Evolutionary conservation across 495 filamentous ascomycete genomes (phyloP), one percentile per base, ranked within the genome.

Genomic region (Neurospora sp.): DNA sequence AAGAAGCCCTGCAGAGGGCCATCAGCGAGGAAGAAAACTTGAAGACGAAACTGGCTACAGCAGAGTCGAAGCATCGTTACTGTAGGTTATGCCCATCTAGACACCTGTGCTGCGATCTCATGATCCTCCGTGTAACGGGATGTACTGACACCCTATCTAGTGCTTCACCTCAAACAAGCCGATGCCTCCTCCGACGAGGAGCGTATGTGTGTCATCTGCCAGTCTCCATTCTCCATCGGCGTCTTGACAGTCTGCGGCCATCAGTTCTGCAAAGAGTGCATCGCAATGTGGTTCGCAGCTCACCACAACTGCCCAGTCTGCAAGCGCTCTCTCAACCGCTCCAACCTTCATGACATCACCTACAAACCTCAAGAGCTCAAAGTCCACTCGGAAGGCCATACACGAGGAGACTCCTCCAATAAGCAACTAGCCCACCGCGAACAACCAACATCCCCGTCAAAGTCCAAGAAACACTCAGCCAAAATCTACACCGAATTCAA

Each of bases 211-310:
- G 86, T 95, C 74, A 97, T 98, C 74, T 97, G 94, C 79, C 89
- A 91, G 72, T 83, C 85, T 1, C 74, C 82, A 6, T 94, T 97
- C 78, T 91, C 91, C 76, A 81, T 87, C 59, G 96, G 95, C 59
- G 90, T 94, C 39, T 84, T 99, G 76, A 98, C 95, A 2, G 86
- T 91, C 3, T 99, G 95, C 80, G 95, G 95, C 1, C 95, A 99
- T 77, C 88, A 91, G 72, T 98, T 92, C 76, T 98, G 95, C 82
- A 92, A 90, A 71, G 91, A 92, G 40, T 99, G 96, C 80, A 88
- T 98, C 39, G 82, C 83, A 4, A 71, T 88, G 9, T 99, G 96
- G 95, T 92, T 90, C 82, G 81, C 81, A 70, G 82, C 84, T 69
- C 77, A 91, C 71, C 84, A 79, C 18, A 91, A 83, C 69, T 96